Evolutionary conservation across 1,139 yeast genomes (phyloP).

Genomic region (Barnettozyma hawaiiensis): DNA sequence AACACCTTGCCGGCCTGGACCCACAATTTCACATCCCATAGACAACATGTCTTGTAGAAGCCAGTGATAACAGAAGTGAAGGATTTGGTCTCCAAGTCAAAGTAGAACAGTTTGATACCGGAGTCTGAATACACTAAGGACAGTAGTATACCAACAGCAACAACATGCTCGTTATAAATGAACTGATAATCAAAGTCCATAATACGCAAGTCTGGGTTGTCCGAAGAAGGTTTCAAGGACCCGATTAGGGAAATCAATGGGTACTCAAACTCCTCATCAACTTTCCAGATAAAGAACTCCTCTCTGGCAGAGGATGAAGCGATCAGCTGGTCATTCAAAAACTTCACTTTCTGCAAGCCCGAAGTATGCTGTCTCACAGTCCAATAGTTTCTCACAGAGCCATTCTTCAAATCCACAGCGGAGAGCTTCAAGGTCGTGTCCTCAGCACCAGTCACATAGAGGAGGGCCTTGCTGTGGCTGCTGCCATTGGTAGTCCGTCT

Average conservation of each 20-base stretch:
- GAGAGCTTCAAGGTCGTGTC: conserved; percentile 73
- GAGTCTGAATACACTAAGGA: conserved; percentile 85
- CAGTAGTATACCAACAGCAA: conserved; percentile 41
- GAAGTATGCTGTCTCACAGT: conserved; percentile 78
- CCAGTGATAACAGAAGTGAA: conserved; percentile 46
- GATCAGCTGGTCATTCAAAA: conserved; percentile 49
- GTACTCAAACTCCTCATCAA: conserved; percentile 32
- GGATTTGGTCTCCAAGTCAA: conserved; percentile 30
- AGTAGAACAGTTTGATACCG: conserved; percentile 58
- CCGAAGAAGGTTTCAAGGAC: conserved; percentile 41
- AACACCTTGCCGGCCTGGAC: conserved; percentile 28
- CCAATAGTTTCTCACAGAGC: conserved; percentile 46
- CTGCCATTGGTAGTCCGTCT: conserved; percentile 27
- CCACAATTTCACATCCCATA: conserved; percentile 54
- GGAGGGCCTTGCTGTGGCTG: conserved; percentile 26
- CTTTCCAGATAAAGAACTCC: conserved; percentile 77
- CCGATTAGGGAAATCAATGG: conserved; percentile 44
- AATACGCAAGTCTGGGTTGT: conserved; percentile 75
- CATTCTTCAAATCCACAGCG: conserved; percentile 34
- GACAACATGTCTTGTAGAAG: conserved; percentile 67
- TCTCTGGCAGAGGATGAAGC: conserved; percentile 83
- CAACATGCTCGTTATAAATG: conserved; percentile 24
- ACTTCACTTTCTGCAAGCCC: conserved; percentile 73
- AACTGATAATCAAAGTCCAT: conserved; percentile 68
- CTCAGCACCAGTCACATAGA: conserved; percentile 77